Conservation (phyloP, 768 basidiomycete species). For the Cystobasidium tubakii region DNA sequence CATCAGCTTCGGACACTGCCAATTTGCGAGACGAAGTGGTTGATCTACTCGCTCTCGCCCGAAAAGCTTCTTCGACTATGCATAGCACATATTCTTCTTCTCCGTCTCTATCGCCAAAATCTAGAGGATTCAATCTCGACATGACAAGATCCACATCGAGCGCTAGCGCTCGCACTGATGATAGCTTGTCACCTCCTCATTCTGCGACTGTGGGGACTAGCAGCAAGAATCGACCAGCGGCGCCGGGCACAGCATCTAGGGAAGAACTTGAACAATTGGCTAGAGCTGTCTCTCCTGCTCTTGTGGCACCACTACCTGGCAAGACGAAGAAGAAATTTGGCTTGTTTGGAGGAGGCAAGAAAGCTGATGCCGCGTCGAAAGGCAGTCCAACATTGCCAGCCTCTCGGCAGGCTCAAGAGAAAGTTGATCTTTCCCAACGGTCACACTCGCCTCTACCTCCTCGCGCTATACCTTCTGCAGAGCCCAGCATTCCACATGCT, state of each 20-base stretch:
- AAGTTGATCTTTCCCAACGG: background rate
- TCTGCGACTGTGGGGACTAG: background rate
- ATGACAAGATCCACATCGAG: background rate
- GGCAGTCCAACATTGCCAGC: background rate
- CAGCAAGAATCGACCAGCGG: background rate
- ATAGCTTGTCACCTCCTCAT: background rate
- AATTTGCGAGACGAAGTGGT: conserved; percentile 9
- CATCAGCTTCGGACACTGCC: background rate
- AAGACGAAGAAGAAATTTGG: conserved; percentile 15
- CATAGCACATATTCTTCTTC: background rate
- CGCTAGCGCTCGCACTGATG: conserved; percentile 8
- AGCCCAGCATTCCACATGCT: background rate
- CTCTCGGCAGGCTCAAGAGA: background rate
- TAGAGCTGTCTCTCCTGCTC: background rate
- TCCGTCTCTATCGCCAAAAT: background rate
- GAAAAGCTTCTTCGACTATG: conserved; percentile 3
- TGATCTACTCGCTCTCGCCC: conserved; percentile 2
- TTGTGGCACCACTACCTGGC: background rate
- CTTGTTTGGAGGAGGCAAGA: background rate
- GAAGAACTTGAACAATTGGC: background rate
- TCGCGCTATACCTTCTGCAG: background rate
- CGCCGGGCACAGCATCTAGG: background rate
- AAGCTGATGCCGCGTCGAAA: background rate
- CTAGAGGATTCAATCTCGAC: background rate
- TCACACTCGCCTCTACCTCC: background rate